Evolutionary conservation across 176 grass and related monocot genomes (phyloP).

Genomic region (Cocos nucifera): DNA sequence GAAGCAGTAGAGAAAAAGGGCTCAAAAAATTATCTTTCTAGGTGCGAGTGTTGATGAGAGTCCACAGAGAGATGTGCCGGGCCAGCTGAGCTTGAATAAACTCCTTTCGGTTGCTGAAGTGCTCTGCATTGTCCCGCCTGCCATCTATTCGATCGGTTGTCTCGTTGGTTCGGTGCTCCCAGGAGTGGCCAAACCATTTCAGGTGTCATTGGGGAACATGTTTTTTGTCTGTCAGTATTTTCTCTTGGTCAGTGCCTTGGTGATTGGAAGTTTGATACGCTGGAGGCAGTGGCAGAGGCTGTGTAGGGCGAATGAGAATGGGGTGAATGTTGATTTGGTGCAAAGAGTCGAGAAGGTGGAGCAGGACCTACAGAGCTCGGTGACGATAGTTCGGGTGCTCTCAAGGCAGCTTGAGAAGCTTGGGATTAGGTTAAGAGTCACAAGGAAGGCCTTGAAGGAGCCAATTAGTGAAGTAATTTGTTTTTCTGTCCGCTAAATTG

Average conservation of each 20-base stretch:
- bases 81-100: slow-evolving; percentile 26
- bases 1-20: background rate
- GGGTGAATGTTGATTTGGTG: slow-evolving; percentile 22
- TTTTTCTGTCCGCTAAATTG: background rate
- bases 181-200: slow-evolving; percentile 16
- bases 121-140: slow-evolving; percentile 46
- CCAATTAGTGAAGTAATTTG: slow-evolving; percentile 52
- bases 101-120: slow-evolving; percentile 49
- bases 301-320: slow-evolving; percentile 5
- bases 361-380: slow-evolving; percentile 39
- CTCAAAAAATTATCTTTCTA: slow-evolving; percentile 13
- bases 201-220: slow-evolving; percentile 17
- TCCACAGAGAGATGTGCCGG: background rate
- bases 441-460: slow-evolving; percentile 47
- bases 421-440: slow-evolving; percentile 55
- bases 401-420: slow-evolving; percentile 70
- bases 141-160: slow-evolving; percentile 53
- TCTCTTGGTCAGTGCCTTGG: slow-evolving; percentile 39
- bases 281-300: slow-evolving; percentile 45
- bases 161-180: slow-evolving; percentile 24
- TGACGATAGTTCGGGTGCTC: slow-evolving; percentile 35
- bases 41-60: slow-evolving; percentile 8
- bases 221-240: slow-evolving; percentile 39
- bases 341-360: slow-evolving; percentile 43
- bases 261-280: slow-evolving; percentile 45